Percentiles rank a stretch among this genome's conserved stretches.
Evolutionary conservation across 805 yeast species (phyloP).

Genomic region (Candida anglica): DNA sequence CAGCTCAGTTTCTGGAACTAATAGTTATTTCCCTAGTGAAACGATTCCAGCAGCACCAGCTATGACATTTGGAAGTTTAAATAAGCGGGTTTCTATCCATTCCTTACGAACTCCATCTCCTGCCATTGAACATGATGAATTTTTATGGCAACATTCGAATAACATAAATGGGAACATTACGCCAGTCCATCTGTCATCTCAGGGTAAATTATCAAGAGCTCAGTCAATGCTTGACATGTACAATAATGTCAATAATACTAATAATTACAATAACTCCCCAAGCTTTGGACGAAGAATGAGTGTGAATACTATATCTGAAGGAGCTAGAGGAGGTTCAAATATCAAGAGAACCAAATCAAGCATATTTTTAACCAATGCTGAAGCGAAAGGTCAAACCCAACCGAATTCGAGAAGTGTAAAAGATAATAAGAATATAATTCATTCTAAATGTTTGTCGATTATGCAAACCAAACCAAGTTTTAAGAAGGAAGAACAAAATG

Average conservation of each 20-base stretch:
- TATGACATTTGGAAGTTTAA: too few species aligned
- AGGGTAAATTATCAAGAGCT: conserved; percentile 24
- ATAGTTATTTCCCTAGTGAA: conserved; percentile 4
- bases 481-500: too few species aligned
- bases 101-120: conserved; percentile 33
- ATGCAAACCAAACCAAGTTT: too few species aligned
- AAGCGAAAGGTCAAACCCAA: too few species aligned
- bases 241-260: too few species aligned
- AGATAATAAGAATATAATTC: too few species aligned
- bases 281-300: neutral
- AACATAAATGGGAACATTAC: conserved; percentile 1
- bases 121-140: conserved; percentile 30
- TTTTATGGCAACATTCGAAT: conserved; percentile 17
- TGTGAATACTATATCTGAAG: neutral
- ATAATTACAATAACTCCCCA: conserved; percentile 9
- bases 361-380: neutral
- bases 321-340: too few species aligned
- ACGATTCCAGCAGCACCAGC: too few species aligned
- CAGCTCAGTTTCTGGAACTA: neutral
- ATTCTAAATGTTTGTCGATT: too few species aligned
- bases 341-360: neutral
- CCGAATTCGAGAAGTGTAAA: too few species aligned
- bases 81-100: too few species aligned
- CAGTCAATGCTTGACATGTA: conserved; percentile 32
- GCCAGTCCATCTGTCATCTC: conserved; percentile 6